Percentiles rank a stretch among this genome's conserved stretches.
phyloP scores from a whole-genome alignment of 2,329 filamentous ascomycete species.

The Botryosphaeria dothidea region DNA sequence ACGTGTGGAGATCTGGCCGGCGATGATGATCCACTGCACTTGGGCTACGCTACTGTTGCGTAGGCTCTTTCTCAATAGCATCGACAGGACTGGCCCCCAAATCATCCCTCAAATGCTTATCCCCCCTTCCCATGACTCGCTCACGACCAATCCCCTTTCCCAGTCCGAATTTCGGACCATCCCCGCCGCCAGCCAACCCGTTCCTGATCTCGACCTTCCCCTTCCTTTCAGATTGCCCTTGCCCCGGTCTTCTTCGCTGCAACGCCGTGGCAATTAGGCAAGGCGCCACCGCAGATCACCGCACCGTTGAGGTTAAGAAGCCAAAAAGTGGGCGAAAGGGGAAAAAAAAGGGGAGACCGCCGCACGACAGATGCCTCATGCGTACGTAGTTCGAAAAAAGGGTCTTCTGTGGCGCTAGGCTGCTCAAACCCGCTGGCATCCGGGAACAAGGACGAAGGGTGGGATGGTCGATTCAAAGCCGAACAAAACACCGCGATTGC shows the following conservation, averaged over 20 bases:
- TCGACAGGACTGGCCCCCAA: not conserved
- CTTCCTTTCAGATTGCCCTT: not conserved
- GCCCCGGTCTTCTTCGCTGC: not conserved
- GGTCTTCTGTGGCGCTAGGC: not conserved
- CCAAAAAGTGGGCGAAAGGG: not conserved
- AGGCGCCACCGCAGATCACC: not conserved
- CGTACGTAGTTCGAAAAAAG: not conserved
- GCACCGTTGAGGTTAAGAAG: not conserved
- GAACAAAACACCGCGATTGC: not conserved
- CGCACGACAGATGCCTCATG: not conserved
- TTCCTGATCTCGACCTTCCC: not conserved
- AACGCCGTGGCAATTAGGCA: not conserved
- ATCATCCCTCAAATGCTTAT: not conserved
- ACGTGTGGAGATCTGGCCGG: not conserved
- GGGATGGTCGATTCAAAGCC: too few relatives aligned
- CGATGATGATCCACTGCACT: not conserved
- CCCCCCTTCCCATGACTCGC: slow-evolving; percentile 2
- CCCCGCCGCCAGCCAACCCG: not conserved
- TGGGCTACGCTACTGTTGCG: not conserved
- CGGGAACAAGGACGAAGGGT: not conserved
- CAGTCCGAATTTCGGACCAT: slow-evolving; percentile 1
- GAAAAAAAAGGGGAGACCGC: not conserved
- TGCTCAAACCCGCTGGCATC: not conserved
- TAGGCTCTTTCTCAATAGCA: not conserved
- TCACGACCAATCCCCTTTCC: not conserved